Base-by-base conservation (phyloP, 2,329 filamentous ascomycete genomes). In the Xylariaceae sp. region DNA sequence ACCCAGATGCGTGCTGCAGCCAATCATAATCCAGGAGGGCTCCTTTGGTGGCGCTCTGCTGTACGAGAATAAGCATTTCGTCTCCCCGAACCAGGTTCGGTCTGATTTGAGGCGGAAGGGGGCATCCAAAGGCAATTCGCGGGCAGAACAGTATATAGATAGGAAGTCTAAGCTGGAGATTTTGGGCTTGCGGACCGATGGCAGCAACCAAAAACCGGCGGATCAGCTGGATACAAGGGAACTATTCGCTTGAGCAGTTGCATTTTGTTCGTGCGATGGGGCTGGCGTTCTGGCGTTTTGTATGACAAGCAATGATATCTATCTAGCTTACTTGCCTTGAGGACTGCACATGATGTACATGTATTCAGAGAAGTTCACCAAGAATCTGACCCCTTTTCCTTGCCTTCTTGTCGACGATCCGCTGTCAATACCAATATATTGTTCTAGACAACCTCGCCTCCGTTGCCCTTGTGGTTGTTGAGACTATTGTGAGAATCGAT, bases 61-160 rank as follows among this genome's bases (percentile, higher is more conserved):
- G 71, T 99, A 96, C 78, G 92, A 98, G 81, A 98, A 98, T 80
- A 95, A 92, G 82, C 89, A 96, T 74, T 99, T 96, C 69, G 91
- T 99, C 51, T 95, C 90, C 65, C 95, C 95, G 8, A 99, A 99
- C 84, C 91, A 97, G 77, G 86, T 98, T 63, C 84, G 95, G 65
- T 82, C 91, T 36, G 95, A 98, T 63, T 75, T 96, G 66, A 82
- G 91, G 66, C 80, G 86, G 75, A 81, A 84, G 66, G 92, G 91
- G 80, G 91, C 93, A 0, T 84, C 86, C 45, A 86, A 86, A 65
- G 94, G 96, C 78, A 90, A 91, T 65, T 82, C 83, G 53, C 83
- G 95, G 59, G 85, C 87, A 26, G 92, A 96, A 71, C 86, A 89
- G 66, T 79, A 84, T 64, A 80, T 89, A 46, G 91, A 94, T 70